Base-by-base conservation (phyloP, 2,329 filamentous ascomycete genomes). In the Mycosphaerella arachidis region DNA sequence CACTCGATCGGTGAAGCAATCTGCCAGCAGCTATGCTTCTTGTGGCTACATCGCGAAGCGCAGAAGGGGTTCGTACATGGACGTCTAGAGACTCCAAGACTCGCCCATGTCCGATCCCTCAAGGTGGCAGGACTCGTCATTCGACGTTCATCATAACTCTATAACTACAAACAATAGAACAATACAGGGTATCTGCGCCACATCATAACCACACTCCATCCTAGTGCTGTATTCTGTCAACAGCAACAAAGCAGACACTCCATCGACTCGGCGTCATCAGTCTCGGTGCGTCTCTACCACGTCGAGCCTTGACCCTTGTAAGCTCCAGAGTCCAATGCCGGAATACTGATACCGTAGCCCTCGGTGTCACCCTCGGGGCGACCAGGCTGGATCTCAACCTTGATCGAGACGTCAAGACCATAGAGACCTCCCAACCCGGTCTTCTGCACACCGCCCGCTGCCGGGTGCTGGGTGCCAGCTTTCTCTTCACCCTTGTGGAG, bases 381-480 rank as follows among this genome's bases (percentile, higher is more conserved):
- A 43, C 68, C 72, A 7, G 74, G 74, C 37, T 73, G 74, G 59
- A 81, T 77, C 72, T 82, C 79, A 0, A 82, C 79, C 18, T 77
- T 66, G n/a, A 81, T 71, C 27, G 73, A 73, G 4, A 82, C 76
- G 66, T 82, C 79, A 6, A 82, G 65, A 0, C 79, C 79, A 61
- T 75, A 73, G 10, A 65, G 62, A 2, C 79, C 79, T 40, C 76
- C 76, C 6, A 81, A 67, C 1, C 78, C 77, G 4, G 72, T 78
- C 62, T 71, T 70, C 48, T 61, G 63, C 30, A 80, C 56, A 5
- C 78, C 79, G 40, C 66, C 67, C 0, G 91, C 89, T 12, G 92
- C 90, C 59, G 84, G 85, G 77, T 97, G 92, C 31, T 77, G 78
- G 0, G 91, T 92, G 3, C 93, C 93, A 0, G 90, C 90, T 51